Percentiles rank a stretch among this genome's conserved stretches.
Evolutionary conservation across 495 filamentous ascomycete genomes (phyloP).

Genomic region (Letharia lupina): DNA sequence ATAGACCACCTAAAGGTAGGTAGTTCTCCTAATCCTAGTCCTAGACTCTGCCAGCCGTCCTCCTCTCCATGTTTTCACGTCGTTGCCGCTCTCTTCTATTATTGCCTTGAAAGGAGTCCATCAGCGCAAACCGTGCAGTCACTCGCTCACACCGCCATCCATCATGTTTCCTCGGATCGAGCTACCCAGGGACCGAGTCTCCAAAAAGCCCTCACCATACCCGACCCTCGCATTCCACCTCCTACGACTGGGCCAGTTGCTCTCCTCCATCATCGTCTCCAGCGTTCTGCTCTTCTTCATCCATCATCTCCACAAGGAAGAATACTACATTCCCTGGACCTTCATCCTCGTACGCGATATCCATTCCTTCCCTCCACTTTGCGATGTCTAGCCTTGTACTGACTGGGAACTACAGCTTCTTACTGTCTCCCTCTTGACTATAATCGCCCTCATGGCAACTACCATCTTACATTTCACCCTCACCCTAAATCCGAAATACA

Average conservation of each 20-base stretch:
- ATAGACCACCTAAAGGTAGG: neutral
- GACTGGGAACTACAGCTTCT: slow-evolving; percentile 38
- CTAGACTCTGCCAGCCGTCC: neutral
- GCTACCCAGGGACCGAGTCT: slow-evolving; percentile 3
- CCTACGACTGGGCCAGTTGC: slow-evolving; percentile 41
- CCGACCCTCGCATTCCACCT: slow-evolving; percentile 50
- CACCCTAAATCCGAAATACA: slow-evolving; percentile 49
- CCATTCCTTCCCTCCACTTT: slow-evolving; percentile 10
- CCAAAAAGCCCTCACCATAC: slow-evolving; percentile 45
- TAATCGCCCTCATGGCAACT: slow-evolving; percentile 45
- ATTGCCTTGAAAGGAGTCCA: neutral
- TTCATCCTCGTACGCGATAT: slow-evolving; percentile 49
- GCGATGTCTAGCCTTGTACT: slow-evolving; percentile 2
- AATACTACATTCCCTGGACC: slow-evolving; percentile 52
- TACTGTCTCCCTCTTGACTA: slow-evolving; percentile 45
- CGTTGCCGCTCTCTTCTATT: neutral
- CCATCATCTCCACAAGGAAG: slow-evolving; percentile 46
- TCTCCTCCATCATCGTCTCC: slow-evolving; percentile 49
- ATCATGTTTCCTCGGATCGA: slow-evolving; percentile 4
- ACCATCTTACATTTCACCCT: slow-evolving; percentile 48
- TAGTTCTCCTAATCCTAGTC: too few species aligned
- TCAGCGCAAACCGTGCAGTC: neutral
- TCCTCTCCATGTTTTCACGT: neutral
- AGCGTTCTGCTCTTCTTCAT: slow-evolving; percentile 55
- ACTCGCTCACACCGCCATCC: neutral